Conservation (phyloP, 1,284 basidiomycete species). For the Lignosus rhinocerotis region DNA sequence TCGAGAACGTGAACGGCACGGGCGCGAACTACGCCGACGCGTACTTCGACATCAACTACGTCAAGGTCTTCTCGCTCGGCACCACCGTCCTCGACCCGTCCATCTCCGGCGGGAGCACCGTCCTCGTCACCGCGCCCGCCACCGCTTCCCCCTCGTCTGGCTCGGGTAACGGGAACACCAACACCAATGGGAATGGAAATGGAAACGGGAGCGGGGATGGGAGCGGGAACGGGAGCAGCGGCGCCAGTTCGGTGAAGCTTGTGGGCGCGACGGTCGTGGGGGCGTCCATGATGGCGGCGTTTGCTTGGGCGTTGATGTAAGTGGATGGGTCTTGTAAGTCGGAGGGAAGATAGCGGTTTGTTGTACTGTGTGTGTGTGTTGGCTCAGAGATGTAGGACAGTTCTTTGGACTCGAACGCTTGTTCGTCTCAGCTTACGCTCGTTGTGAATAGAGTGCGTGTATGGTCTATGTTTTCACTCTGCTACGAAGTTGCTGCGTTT, state of each 20-base stretch:
- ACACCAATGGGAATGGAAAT: not conserved
- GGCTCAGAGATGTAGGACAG: not conserved
- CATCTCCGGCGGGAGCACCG: conserved; percentile 6
- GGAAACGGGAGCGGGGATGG: not conserved
- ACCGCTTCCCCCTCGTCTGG: not conserved
- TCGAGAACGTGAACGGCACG: conserved; percentile 52
- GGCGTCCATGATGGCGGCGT: not conserved
- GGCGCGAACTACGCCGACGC: conserved; percentile 46
- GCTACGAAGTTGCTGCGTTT: too few relatives aligned
- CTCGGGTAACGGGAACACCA: not conserved
- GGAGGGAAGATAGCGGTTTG: not conserved
- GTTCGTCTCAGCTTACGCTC: not conserved
- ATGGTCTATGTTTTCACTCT: too few relatives aligned
- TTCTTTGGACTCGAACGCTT: not conserved
- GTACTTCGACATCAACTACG: conserved; percentile 52
- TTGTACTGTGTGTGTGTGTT: not conserved
- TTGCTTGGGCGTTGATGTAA: conserved; percentile 3
- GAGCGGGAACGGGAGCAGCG: not conserved
- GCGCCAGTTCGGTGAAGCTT: not conserved
- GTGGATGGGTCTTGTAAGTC: not conserved
- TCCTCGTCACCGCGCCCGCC: conserved; percentile 5
- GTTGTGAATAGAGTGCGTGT: not conserved
- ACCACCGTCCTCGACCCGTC: conserved; percentile 7
- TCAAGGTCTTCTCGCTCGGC: conserved; percentile 41
- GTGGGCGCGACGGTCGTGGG: conserved; percentile 1